Conservation (phyloP, 108 stramenopile genomes). For the Nannochloropsis salina region DNA sequence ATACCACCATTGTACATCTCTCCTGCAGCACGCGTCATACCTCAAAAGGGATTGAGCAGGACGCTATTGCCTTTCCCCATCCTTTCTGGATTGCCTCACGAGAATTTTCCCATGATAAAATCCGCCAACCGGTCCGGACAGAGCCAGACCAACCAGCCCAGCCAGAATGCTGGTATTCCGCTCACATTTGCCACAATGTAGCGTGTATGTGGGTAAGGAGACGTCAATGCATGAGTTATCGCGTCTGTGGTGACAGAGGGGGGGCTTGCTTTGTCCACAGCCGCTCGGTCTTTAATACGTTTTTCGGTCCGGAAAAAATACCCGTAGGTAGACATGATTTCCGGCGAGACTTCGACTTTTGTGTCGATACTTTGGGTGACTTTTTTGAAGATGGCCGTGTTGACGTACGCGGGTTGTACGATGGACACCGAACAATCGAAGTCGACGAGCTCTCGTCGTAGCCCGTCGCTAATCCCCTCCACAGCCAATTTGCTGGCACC, state of each 20-base stretch:
- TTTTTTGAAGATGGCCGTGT: conserved; percentile 4
- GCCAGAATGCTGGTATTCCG: background rate
- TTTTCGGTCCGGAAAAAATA: background rate
- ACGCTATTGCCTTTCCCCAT: background rate
- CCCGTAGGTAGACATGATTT: background rate
- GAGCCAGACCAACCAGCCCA: conserved; percentile 14
- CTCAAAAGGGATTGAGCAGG: too few relatives aligned
- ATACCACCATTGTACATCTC: too few relatives aligned
- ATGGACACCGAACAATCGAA: conserved; percentile 22
- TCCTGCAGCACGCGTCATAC: too few relatives aligned
- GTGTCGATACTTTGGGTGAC: background rate
- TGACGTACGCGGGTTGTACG: conserved; percentile 12
- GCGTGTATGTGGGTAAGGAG: background rate
- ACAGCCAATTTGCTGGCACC: conserved; percentile 20
- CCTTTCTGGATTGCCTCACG: background rate
- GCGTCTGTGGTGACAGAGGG: conserved; percentile 17
- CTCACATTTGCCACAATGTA: conserved; percentile 23
- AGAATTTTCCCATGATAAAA: background rate
- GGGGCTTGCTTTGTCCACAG: conserved; percentile 13
- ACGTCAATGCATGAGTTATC: conserved; percentile 18
- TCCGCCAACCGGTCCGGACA: conserved; percentile 12
- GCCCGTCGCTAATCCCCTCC: conserved; percentile 18
- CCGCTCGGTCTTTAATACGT: background rate
- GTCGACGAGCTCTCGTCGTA: background rate
- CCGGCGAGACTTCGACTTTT: background rate